Evolutionary conservation across 2,329 filamentous ascomycete species (phyloP), one percentile per base, ranked within the genome.

Genomic region (Aspergillus sp.): DNA sequence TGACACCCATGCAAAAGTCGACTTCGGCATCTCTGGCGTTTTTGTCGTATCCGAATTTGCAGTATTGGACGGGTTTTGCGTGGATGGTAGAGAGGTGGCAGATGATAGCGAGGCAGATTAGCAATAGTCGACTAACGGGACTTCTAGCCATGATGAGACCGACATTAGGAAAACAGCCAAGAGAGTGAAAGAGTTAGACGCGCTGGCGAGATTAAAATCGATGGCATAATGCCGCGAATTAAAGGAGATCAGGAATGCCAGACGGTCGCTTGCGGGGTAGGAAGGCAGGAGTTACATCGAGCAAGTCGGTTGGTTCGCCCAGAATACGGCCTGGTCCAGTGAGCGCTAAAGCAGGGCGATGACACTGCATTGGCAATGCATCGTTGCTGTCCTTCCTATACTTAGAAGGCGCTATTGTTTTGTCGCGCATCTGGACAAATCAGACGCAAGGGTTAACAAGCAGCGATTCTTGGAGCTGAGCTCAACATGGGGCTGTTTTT

Each of bases 51-150:
- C 59, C 59, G 24, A 50, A 61, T 32, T 54, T 36, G 50, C 59
- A 61, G 20, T 61, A 61, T 24, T 61, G 59, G 6, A 61, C 57
- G 10, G 55, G 52, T 10, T 63, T 36, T 39, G 46, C 50, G 18
- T 42, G 49, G 31, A 12, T 51, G 10, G n/a, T 7, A 4, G 36
- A 16, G 14, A 42, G 2, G 14, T 42, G 36, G 16, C 6, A 42
- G 36, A 42, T 42, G 36, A 42, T 42, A 7, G 36, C 36, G 36
- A 42, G 14, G 36, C 14, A 7, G 36, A 7, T n/a, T 16, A 42
- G 5, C 14, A 42, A 14, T 12, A 42, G 36, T 42, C 36, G 36
- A 7, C 16, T n/a, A 16, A n/a, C 16, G 4, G 14, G 16, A n/a
- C 6, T 42, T 42, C 36, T 16, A 16, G 36, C 36, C 36, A 42